A percentile compares a stretch with the other conserved stretches of the same genome.
phyloP scores from a whole-genome alignment of 2,329 filamentous ascomycete species.

The Diaporthe velutina region DNA sequence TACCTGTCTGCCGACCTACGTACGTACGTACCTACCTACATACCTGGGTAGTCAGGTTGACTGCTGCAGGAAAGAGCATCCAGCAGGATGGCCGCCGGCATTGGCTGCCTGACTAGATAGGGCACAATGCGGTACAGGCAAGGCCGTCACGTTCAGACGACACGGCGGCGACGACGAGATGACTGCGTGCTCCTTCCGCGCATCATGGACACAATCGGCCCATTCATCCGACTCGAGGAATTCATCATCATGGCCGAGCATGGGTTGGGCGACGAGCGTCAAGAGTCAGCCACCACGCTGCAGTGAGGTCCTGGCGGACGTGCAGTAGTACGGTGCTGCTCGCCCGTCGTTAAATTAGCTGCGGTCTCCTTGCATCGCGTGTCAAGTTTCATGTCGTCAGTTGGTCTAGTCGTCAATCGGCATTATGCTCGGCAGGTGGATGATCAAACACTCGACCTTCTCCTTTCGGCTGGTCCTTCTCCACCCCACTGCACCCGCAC shows the following conservation, averaged over 20 bases:
- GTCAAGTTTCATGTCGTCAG: slow-evolving; percentile 39
- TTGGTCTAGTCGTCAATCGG: slow-evolving; percentile 30
- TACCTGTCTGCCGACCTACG: too few species aligned
- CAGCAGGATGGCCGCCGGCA: neutral
- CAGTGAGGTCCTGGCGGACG: slow-evolving; percentile 16
- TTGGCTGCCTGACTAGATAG: neutral
- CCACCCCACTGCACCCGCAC: slow-evolving; percentile 29
- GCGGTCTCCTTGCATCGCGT: slow-evolving; percentile 36
- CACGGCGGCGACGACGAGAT: slow-evolving; percentile 15
- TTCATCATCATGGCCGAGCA: neutral
- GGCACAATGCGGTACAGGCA: neutral
- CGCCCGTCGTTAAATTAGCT: neutral
- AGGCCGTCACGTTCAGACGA: slow-evolving; percentile 21
- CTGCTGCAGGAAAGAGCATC: neutral
- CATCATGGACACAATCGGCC: slow-evolving; percentile 6
- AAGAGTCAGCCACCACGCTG: slow-evolving; percentile 20
- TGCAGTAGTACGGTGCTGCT: slow-evolving; percentile 16
- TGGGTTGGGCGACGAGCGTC: slow-evolving; percentile 12
- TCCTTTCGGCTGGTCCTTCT: slow-evolving; percentile 33
- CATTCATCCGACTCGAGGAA: slow-evolving; percentile 25
- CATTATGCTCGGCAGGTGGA: slow-evolving; percentile 37
- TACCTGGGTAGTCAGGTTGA: neutral
- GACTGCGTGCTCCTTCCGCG: slow-evolving; percentile 1
- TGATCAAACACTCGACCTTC: slow-evolving; percentile 38
- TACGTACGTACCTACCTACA: neutral